Evolutionary conservation across 495 filamentous ascomycete genomes (phyloP), one percentile per base, ranked within the genome.

Genomic region (Lepidopterella palustris): DNA sequence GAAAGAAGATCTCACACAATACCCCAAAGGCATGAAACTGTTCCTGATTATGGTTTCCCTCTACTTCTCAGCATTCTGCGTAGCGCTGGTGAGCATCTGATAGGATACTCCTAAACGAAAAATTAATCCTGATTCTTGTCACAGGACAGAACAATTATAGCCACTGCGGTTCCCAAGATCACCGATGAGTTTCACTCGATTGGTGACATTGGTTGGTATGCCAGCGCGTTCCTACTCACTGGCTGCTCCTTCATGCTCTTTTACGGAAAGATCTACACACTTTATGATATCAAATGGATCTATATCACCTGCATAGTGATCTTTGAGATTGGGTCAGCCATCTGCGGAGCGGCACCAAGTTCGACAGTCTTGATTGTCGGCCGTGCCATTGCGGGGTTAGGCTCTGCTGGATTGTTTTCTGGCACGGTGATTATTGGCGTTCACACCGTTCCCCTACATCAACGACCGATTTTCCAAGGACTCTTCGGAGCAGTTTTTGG

Each of bases 371-470:
- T 97, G 26, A 96, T 96, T 59, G 73, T 92, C 59, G 92, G 92
- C 9, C 84, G 92, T 27, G 92, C 92, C 11, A 76, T 96, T 48
- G 88, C 90, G 24, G 92, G 92, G 27, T 62, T 96, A 13, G 92
- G 91, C 21, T 80, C 82, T 4, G 87, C 90, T 1, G 92, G 89
- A 31, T 82, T 96, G 53, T 95, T 93, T 70, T 87, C 87, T 0
- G 92, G 92, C 4, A 86, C 87, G 1, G 79, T 96, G 39, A 81
- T 92, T 60, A 95, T 96, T 69, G 80, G 96, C 23, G 79, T 84
- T 31, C 81, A 89, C 65, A 85, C 82, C n/a, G 85, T 95, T 0
- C 89, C 90, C 0, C 76, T 95, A 0, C 74, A 72, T 5, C 79
- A 83, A 53, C 78, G 91, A 1, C 89, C 91, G 0, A 74, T 85